Evolutionary conservation across 2,329 filamentous ascomycete species (phyloP).

Genomic region (Penicillium sp.): DNA sequence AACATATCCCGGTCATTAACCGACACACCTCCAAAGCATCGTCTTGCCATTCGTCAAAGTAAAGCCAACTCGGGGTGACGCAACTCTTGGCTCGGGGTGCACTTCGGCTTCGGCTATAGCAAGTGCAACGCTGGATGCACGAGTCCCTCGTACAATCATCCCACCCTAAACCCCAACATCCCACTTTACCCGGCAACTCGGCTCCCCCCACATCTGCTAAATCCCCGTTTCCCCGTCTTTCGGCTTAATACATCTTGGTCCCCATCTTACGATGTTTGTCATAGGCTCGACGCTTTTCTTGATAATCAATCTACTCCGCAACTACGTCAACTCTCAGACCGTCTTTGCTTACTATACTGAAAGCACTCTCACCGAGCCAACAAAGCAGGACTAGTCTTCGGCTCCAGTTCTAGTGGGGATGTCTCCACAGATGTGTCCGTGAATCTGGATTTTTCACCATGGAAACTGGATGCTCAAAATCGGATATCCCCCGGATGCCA

Average conservation of each 20-base stretch:
- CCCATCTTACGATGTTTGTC: not conserved
- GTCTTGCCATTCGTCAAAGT: too few species aligned
- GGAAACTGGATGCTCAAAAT: not conserved
- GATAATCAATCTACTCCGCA: not conserved
- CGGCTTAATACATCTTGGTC: not conserved
- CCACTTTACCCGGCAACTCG: not conserved
- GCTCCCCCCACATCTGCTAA: not conserved
- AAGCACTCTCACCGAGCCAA: not conserved
- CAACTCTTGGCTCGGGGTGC: not conserved
- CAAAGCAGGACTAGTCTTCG: not conserved
- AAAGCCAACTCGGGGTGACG: too few species aligned
- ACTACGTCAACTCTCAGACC: not conserved
- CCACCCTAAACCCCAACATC: not conserved
- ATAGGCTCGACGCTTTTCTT: not conserved
- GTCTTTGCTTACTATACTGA: too few species aligned
- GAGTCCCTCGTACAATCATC: not conserved
- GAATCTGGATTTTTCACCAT: not conserved
- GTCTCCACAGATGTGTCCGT: not conserved
- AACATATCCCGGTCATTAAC: not conserved
- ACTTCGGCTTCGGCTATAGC: not conserved
- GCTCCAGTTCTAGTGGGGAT: not conserved
- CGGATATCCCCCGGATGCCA: not conserved
- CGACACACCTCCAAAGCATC: too few species aligned
- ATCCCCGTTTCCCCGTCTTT: not conserved
- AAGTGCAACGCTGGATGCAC: not conserved